Evolutionary conservation across 1,139 yeast species (phyloP).

Genomic region (Candida tropicalis): DNA sequence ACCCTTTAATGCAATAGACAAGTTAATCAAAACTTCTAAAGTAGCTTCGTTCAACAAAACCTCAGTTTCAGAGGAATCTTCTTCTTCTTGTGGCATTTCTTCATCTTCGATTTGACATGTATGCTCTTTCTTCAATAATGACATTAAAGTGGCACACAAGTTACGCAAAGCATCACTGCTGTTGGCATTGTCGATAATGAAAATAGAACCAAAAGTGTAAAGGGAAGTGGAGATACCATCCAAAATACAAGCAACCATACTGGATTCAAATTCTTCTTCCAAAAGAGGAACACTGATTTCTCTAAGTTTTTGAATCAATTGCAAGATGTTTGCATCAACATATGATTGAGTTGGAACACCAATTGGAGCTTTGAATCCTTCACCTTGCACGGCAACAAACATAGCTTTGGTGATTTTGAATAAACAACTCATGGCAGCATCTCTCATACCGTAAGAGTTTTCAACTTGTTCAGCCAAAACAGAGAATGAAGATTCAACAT

Average conservation of each 20-base stretch:
- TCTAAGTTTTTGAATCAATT: conserved; percentile 69
- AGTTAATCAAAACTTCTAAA: conserved; percentile 77
- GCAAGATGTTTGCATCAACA: conserved; percentile 57
- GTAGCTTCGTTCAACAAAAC: conserved; percentile 84
- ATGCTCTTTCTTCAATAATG: conserved; percentile 77
- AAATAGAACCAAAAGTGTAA: conserved; percentile 72
- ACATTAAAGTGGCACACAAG: conserved; percentile 70
- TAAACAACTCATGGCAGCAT: conserved; percentile 77
- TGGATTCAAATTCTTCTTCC: conserved; percentile 77
- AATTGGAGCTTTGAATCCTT: conserved; percentile 59
- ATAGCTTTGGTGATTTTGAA: conserved; percentile 83
- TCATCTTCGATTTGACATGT: conserved; percentile 70
- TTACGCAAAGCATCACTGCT: conserved; percentile 64
- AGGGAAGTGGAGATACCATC: conserved; percentile 75
- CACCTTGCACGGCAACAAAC: conserved; percentile 58
- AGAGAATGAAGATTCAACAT: conserved; percentile 70
- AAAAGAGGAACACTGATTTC: conserved; percentile 62
- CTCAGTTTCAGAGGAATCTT: conserved; percentile 85
- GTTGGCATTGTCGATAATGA: conserved; percentile 59
- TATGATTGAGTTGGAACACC: conserved; percentile 72
- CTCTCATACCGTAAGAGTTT: conserved; percentile 90
- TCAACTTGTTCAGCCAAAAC: conserved; percentile 73
- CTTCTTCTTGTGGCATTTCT: conserved; percentile 56
- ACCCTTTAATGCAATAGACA: conserved; percentile 73
- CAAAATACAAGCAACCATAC: conserved; percentile 78